Conservation (phyloP, 1,284 basidiomycete genomes). For the Rhodotorula sp. region DNA sequence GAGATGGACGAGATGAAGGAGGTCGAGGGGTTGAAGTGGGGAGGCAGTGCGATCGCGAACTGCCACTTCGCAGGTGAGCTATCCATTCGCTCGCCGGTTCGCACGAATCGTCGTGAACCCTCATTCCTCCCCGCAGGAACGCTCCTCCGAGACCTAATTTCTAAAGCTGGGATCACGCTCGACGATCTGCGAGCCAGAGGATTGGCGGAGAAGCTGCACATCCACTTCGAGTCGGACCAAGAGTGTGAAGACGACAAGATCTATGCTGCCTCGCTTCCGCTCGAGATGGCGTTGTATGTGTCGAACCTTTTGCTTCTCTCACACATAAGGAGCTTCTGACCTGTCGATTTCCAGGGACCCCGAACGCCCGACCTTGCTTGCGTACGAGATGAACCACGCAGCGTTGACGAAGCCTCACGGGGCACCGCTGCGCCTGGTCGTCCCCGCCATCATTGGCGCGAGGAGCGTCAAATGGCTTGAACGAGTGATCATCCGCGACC, state of each 20-base stretch:
- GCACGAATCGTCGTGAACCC: neutral
- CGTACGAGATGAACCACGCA: slow-evolving; percentile 62
- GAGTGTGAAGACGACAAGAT: slow-evolving; percentile 35
- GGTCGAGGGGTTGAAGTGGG: slow-evolving; percentile 41
- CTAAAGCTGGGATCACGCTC: slow-evolving; percentile 10
- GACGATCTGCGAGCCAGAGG: neutral
- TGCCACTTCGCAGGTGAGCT: slow-evolving; percentile 11
- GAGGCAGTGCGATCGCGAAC: slow-evolving; percentile 25
- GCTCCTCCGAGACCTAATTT: slow-evolving; percentile 12
- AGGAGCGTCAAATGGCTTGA: slow-evolving; percentile 62
- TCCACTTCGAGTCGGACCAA: slow-evolving; percentile 38
- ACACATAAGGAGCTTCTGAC: neutral
- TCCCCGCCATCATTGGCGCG: slow-evolving; percentile 62
- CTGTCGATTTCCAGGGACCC: slow-evolving; percentile 18
- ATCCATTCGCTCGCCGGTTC: neutral
- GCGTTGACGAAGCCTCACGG: slow-evolving; percentile 60
- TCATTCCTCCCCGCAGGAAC: neutral
- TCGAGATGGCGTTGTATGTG: slow-evolving; percentile 32
- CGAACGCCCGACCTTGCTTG: slow-evolving; percentile 53
- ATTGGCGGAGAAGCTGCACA: slow-evolving; percentile 17
- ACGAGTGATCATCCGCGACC: slow-evolving; percentile 48
- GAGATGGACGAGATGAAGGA: slow-evolving; percentile 38
- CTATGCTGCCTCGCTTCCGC: slow-evolving; percentile 38
- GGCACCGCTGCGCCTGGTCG: slow-evolving; percentile 58
- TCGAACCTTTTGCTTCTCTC: neutral